Evolutionary conservation across 495 filamentous ascomycete genomes (phyloP), one percentile per base, ranked within the genome.

Genomic region (Aspergillus saccharolyticus): DNA sequence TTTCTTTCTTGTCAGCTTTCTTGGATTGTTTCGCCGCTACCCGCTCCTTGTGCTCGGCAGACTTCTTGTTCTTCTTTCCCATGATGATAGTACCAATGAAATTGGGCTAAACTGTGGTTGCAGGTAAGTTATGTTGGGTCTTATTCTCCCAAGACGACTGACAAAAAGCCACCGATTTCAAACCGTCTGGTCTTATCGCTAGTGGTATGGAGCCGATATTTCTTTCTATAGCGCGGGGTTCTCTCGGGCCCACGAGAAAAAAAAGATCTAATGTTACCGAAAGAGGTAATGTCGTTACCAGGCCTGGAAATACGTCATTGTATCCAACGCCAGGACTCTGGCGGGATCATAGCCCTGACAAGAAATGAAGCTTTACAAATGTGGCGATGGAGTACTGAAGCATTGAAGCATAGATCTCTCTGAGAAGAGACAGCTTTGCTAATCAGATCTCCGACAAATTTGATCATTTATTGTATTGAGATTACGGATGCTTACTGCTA

Each of bases 1-100:
- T 92, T 77, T 91, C 89, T 72, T 88, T 89, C 68, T 83, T 77
- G 20, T 82, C 79, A 45, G 84, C 79, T 72, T 90, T 91, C 57
- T 81, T 82, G 42, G 70, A 67, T 55, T 80, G 76, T 61, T 81
- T 82, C 21, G 79, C 78, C 22, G 78, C 75, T 50, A 78, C 71
- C 39, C 80, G 79, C 49, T 77, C 80, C 56, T 82, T 81, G 66
- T 80, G 75, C 67, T 82, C 80, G 46, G 75, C 78, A 7, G 77
- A 72, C 62, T 82, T 81, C 65, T 82, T 82, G 57, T 74, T 74
- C 53, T 80, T 81, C 60, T 81, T 82, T 43, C 60, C 79, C 80
- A 82, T 81, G 25, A 42, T 66, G 55, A 14, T 30, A 19, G 18
- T 8, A 14, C 21, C n/a, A 46, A 15, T 15, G 5, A 15, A 12